Evolutionary conservation across 208 protist genomes (phyloP), one percentile per base, ranked within the genome.

Genomic region (Lotmaria passim): DNA sequence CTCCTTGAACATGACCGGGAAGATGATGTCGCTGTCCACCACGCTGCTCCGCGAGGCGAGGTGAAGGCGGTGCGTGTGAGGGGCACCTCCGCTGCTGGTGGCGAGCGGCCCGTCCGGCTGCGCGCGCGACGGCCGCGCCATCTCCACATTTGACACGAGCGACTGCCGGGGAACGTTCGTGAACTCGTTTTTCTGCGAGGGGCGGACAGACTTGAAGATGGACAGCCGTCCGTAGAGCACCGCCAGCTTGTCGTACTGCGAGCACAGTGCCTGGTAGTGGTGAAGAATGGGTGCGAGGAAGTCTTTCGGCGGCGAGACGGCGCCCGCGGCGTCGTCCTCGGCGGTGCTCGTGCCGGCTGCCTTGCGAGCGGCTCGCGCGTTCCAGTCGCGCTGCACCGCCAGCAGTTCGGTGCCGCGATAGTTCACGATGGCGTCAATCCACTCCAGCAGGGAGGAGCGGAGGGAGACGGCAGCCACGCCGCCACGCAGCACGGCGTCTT

Each of bases 341-440:
- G 44, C 15, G 23, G 43, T 51, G 36, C 30, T 51, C 38, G 10
- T 28, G 11, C 19, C 50, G 33, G 21, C 53, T 33, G 24, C 39
- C 43, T 43, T 46, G 38, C 30, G 38, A 5, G 51, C 78, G 30
- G 38, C 51, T 38, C 57, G 57, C 23, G 48, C 23, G 47, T 62
- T 53, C 51, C 48, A 26, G 19, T 59, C 67, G 12, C 56, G 76
- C 71, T 96, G 90, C 19, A 78, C 71, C n/a, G 81, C 74, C 52
- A 85, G 84, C 79, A 96, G 80, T 67, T 96, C 87, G 26, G 85
- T 83, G 28, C 90, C 87, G 50, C 90, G 87, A 72, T 87, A 89
- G 43, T 85, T 73, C 60, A 96, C 58, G 53, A 93, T 92, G 12
- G 81, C 78, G 50, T 92, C 80, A 30, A 96, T 66, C 90, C 90